A percentile compares a stretch with the other conserved stretches of the same genome.
Conservation (phyloP, 2,329 filamentous ascomycete species). For the Sporothrix phasma region DNA sequence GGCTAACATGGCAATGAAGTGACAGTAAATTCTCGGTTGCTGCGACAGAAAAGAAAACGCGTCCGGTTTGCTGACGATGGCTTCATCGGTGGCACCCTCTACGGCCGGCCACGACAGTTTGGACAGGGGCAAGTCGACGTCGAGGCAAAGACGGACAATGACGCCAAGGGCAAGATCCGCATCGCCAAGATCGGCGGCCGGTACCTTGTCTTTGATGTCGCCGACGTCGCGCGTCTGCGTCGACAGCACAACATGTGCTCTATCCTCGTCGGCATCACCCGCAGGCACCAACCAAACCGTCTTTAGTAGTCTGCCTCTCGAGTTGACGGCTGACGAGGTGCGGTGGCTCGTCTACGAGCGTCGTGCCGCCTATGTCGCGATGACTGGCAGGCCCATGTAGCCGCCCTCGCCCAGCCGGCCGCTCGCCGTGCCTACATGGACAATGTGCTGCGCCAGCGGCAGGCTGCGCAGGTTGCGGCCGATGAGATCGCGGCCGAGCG, state of each 20-base stretch:
- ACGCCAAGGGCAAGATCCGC: slow-evolving; percentile 44
- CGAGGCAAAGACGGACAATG: background rate
- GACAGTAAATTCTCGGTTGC: background rate
- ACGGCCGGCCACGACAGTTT: background rate
- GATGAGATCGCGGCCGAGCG: slow-evolving; percentile 30
- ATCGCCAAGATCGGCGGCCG: slow-evolving; percentile 72
- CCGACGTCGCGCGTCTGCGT: slow-evolving; percentile 67
- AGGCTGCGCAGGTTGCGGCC: slow-evolving; percentile 30
- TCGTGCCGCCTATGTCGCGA: slow-evolving; percentile 77
- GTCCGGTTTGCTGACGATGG: background rate
- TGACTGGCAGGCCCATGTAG: slow-evolving; percentile 60
- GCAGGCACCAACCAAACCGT: slow-evolving; percentile 88
- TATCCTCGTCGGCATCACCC: slow-evolving; percentile 81
- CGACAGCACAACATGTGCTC: slow-evolving; percentile 76
- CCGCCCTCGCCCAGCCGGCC: slow-evolving; percentile 51
- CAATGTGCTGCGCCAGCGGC: slow-evolving; percentile 39
- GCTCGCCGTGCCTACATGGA: slow-evolving; percentile 46
- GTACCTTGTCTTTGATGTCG: slow-evolving; percentile 83
- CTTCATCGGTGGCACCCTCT: background rate
- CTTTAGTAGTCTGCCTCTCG: slow-evolving; percentile 78
- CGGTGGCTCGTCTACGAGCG: slow-evolving; percentile 67
- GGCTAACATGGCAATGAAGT: background rate
- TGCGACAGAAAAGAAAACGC: background rate
- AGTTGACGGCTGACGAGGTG: slow-evolving; percentile 86
- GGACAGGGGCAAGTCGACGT: too few species aligned